Conservation (phyloP, 495 filamentous ascomycete species). For the Penicillium coffeae region DNA sequence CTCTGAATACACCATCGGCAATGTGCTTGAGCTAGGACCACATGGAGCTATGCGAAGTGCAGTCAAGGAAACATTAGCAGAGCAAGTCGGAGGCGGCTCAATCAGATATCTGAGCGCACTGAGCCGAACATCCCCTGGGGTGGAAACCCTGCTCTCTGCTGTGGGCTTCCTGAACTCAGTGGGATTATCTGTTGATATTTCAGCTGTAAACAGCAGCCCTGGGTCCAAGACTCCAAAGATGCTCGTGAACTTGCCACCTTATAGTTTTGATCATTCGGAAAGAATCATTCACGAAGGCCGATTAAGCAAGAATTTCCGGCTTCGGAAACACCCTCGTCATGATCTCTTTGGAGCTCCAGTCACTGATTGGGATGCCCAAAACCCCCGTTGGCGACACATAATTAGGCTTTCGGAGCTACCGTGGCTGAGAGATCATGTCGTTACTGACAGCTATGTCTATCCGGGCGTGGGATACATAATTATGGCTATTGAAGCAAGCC, state of each 20-base stretch:
- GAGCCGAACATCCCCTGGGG: not conserved
- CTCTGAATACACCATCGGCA: not conserved
- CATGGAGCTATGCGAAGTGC: slow-evolving; percentile 9
- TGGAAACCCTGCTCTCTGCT: too few relatives aligned
- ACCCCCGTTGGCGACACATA: slow-evolving; percentile 13
- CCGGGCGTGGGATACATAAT: not conserved
- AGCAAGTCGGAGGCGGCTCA: not conserved
- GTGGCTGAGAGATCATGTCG: not conserved
- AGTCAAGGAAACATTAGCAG: not conserved
- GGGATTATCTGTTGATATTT: too few relatives aligned
- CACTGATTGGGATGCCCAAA: slow-evolving; percentile 21
- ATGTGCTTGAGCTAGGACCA: slow-evolving; percentile 21
- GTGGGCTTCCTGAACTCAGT: too few relatives aligned
- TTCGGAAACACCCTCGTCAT: slow-evolving; percentile 28
- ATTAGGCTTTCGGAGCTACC: not conserved
- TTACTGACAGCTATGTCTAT: not conserved
- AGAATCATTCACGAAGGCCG: slow-evolving; percentile 33
- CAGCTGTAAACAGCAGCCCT: too few relatives aligned
- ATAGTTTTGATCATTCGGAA: slow-evolving; percentile 40
- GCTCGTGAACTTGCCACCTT: slow-evolving; percentile 41
- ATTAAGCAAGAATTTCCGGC: slow-evolving; percentile 27
- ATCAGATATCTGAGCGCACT: not conserved
- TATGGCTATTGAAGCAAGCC: slow-evolving; percentile 1
- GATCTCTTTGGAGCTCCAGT: slow-evolving; percentile 31
- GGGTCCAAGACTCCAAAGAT: too few relatives aligned